Percentiles rank a stretch among this genome's conserved stretches.
Conservation (phyloP, 179 eudicot species). For the Heliamphora pulchella region DNA sequence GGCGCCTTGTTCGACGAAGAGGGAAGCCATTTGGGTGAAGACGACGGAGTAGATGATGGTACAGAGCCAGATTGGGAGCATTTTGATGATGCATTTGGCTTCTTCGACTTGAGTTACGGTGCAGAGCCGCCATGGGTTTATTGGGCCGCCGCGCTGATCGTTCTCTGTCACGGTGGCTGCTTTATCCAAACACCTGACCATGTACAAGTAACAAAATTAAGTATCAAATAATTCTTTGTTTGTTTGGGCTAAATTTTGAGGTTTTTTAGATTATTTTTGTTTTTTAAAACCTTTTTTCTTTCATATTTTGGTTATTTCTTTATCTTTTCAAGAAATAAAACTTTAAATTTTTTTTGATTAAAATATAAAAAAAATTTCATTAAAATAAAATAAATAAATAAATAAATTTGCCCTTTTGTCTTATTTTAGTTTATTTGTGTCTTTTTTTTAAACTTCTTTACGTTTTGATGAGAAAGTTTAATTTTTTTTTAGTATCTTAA, state of each 20-base stretch:
- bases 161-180: constrained; percentile 38
- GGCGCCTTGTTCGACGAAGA: constrained; percentile 58
- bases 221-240: neutral
- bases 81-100: constrained; percentile 49
- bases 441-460: too few species aligned
- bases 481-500: too few species aligned
- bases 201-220: constrained; percentile 4
- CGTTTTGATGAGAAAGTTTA: too few species aligned
- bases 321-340: too few species aligned
- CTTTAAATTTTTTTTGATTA: too few species aligned
- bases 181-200: constrained; percentile 41
- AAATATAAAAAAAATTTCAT: too few species aligned
- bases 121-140: constrained; percentile 49
- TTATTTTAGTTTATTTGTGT: too few species aligned
- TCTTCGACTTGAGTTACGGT: constrained; percentile 57
- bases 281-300: too few species aligned
- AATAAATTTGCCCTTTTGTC: too few species aligned
- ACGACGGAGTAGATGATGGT: constrained; percentile 53
- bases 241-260: too few species aligned
- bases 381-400: too few species aligned
- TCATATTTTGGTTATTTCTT: too few species aligned
- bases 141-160: constrained; percentile 22
- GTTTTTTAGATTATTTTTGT: neutral
- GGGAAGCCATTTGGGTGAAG: constrained; percentile 62
- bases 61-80: constrained; percentile 61